These are phyloP conservation scores for Combretum micranthum DNA, from an alignment of 345 rosid species.

Conservation along the genomic window DNA sequence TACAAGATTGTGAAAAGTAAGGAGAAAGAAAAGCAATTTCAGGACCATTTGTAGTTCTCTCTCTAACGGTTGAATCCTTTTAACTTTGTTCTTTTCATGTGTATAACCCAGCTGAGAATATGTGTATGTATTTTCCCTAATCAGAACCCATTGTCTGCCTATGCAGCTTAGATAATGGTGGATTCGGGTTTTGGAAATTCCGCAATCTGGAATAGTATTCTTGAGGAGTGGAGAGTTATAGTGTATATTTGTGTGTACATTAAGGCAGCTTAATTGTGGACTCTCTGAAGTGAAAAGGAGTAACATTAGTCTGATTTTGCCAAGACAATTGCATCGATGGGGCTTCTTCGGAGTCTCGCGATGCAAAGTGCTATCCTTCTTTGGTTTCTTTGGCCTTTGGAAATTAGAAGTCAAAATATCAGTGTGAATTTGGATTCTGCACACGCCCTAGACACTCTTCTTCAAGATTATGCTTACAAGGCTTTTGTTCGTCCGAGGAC, in stretches of 20 bases:
- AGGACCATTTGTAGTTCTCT: neutral
- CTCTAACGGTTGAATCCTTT: conserved; percentile 25
- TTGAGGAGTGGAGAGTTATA: neutral
- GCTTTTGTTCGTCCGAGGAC: conserved; percentile 62
- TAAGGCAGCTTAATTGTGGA: conserved; percentile 1
- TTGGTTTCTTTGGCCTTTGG: conserved; percentile 19
- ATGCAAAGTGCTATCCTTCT: conserved; percentile 29
- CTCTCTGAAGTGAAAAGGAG: neutral
- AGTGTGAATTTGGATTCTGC: conserved; percentile 16
- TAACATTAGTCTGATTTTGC: too few species aligned
- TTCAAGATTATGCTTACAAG: conserved; percentile 71
- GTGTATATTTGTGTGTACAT: too few species aligned
- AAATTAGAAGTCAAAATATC: conserved; percentile 20
- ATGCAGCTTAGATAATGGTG: conserved; percentile 7
- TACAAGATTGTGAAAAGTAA: conserved; percentile 17
- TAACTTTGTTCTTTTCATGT: conserved; percentile 18
- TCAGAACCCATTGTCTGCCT: conserved; percentile 12
- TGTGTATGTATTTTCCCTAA: conserved; percentile 8
- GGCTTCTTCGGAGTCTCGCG: conserved; percentile 58
- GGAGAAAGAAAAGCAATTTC: conserved; percentile 5
- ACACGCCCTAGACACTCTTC: conserved; percentile 58
- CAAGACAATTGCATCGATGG: conserved; percentile 38
- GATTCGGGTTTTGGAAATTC: conserved; percentile 5
- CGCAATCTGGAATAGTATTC: neutral
- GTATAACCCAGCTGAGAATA: conserved; percentile 2